Evolutionary conservation across 257 asterid species (phyloP).

Genomic region (Eucommia ulmoides): DNA sequence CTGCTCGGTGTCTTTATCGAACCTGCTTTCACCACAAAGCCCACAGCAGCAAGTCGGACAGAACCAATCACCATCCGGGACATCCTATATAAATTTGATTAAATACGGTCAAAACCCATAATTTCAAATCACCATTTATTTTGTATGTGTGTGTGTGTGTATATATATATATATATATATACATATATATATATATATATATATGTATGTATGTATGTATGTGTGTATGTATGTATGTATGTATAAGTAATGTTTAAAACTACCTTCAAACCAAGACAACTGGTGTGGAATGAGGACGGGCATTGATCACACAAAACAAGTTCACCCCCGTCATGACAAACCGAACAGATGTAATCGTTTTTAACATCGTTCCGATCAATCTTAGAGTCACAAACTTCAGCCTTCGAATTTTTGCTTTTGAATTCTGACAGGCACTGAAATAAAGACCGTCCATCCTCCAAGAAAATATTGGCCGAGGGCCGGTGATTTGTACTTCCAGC

Average conservation of each 20-base stretch:
- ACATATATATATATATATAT: no score
- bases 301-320: constrained; percentile 75
- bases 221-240: no score
- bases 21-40: constrained; percentile 40
- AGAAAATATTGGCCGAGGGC: constrained; percentile 55
- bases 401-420: constrained; percentile 17
- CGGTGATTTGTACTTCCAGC: constrained; percentile 50
- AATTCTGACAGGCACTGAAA: constrained; percentile 50
- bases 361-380: constrained; percentile 8
- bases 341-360: constrained; percentile 69
- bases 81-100: constrained; percentile 33
- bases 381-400: constrained; percentile 18
- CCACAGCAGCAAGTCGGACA: constrained; percentile 90
- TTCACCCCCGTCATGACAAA: constrained; percentile 80
- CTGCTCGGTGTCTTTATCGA: constrained; percentile 16
- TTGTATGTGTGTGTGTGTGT: no score
- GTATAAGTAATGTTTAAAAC: no score
- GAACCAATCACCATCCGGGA: constrained; percentile 95
- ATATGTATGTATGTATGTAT: no score
- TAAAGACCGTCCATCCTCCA: constrained; percentile 79
- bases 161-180: no score
- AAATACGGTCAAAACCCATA: constrained; percentile 10
- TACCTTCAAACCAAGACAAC: constrained; percentile 82
- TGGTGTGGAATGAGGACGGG: constrained; percentile 77
- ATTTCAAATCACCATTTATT: constrained; percentile 3